Percentiles rank a stretch among this genome's conserved stretches.
Conservation (phyloP, 208 protist species). For the Acanthamoeba royreba region DNA sequence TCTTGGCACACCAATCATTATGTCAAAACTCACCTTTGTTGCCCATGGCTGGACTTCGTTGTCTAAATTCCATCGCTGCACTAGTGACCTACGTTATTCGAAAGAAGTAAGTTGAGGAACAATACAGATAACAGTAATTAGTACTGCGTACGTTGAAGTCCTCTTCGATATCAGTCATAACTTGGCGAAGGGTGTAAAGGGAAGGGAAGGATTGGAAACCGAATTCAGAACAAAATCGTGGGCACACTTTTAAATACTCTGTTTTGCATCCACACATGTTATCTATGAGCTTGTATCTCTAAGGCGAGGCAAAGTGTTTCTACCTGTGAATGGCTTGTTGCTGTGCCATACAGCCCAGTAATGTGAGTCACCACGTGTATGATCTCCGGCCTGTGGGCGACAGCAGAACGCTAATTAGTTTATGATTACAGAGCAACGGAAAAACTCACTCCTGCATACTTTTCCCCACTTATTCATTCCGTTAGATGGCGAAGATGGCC, state of each 20-base stretch:
- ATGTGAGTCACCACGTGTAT: conserved; percentile 54
- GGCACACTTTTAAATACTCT: conserved; percentile 53
- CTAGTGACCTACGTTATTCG: conserved; percentile 48
- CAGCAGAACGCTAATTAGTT: too few relatives aligned
- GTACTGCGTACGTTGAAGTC: not conserved
- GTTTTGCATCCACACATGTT: not conserved
- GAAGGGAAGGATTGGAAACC: conserved; percentile 72
- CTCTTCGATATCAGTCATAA: not conserved
- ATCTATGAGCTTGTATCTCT: not conserved
- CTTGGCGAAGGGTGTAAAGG: not conserved
- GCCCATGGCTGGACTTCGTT: conserved; percentile 51
- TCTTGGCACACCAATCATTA: not conserved
- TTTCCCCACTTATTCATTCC: conserved; percentile 35
- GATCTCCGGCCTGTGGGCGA: conserved; percentile 48
- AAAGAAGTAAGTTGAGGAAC: not conserved
- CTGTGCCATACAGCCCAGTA: conserved; percentile 68
- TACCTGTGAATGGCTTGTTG: conserved; percentile 37
- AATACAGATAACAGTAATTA: not conserved
- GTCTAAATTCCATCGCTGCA: conserved; percentile 55
- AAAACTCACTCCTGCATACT: too few relatives aligned
- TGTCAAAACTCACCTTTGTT: conserved; percentile 36
- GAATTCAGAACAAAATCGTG: conserved; percentile 78
- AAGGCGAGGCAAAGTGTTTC: not conserved
- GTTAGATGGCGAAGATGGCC: conserved; percentile 66
- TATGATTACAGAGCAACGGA: too few relatives aligned